Evolutionary conservation across 1,284 basidiomycete genomes (phyloP), one percentile per base, ranked within the genome.

Genomic region (Sanghuangporus baumii): DNA sequence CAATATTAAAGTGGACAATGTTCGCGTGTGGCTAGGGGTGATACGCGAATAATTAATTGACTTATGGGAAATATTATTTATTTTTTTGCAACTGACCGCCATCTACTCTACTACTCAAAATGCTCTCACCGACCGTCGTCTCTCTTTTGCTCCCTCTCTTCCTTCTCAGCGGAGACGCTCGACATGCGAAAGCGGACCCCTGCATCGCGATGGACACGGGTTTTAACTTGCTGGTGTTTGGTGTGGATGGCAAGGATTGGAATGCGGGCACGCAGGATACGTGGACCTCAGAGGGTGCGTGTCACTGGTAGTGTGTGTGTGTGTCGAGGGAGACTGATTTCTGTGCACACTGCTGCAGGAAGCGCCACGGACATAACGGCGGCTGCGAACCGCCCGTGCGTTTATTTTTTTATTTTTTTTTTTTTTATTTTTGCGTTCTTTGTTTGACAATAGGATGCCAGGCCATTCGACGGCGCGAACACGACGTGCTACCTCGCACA

Each of bases 141-240:
- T 79, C 82, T 81, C 82, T 86, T 83, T 81, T 83, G 63, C 70
- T 79, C 55, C 73, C 83, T 66, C 70, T 77, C 52, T 72, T 76
- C 12, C 67, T 71, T 34, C 31, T 65, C 40, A 58, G 63, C 12
- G 23, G 23, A 23, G 23, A 23, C 23, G 1, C 23, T 23, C 43
- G 20, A 14, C 55, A 38, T 16, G 62, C 73, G 18, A 81, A 78
- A 61, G 75, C 83, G 1, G 74, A 74, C 7, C 80, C 87, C 14
- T 91, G 89, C 69, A 75, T 90, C 37, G 79, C 85, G 16, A 89
- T 91, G 69, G 89, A 92, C 69, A 69, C 76, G 26, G 76, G 76
- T 67, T 90, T 86, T 81, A 89, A 91, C 69, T 78, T 92, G 57
- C 79, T 87, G 56, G 87, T 84, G 38, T 88, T 92, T 69, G 88